These are phyloP conservation scores for Fragaria ananassa DNA, from an alignment of 306 rosid species.

Conservation along the genomic window DNA sequence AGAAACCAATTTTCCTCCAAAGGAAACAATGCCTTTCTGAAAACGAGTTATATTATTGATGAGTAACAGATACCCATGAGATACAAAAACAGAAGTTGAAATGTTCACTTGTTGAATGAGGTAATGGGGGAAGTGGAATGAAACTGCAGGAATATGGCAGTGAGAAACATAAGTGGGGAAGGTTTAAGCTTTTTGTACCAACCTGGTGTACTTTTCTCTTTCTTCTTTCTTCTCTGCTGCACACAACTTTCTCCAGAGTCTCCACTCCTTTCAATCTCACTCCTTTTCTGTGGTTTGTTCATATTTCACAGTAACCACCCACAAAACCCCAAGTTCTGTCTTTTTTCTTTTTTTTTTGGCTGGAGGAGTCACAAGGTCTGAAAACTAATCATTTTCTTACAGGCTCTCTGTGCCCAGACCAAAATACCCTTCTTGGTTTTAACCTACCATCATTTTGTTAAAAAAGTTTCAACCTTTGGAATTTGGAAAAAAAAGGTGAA, in stretches of 20 bases:
- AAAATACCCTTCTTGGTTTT: constrained; percentile 32
- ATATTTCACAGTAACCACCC: constrained; percentile 23
- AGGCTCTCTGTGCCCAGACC: constrained; percentile 17
- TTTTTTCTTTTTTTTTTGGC: neutral
- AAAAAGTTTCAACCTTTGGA: neutral
- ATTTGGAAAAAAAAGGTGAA: neutral
- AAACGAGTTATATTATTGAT: neutral
- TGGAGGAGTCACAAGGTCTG: neutral
- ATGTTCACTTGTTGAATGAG: constrained; percentile 22
- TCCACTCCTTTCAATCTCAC: constrained; percentile 5
- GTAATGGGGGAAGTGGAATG: constrained; percentile 25
- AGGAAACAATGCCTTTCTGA: constrained; percentile 22
- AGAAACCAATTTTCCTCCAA: neutral
- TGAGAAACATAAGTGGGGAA: constrained; percentile 37
- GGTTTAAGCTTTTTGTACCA: constrained; percentile 47
- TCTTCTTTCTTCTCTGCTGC: constrained; percentile 42
- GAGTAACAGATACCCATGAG: constrained; percentile 32
- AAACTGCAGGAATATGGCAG: constrained; percentile 21
- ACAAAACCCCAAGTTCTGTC: constrained; percentile 8
- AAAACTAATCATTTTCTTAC: constrained; percentile 12
- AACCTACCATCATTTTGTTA: neutral
- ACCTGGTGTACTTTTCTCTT: constrained; percentile 39
- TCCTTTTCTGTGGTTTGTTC: constrained; percentile 35
- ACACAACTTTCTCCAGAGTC: constrained; percentile 37
- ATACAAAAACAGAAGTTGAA: constrained; percentile 30